Base-by-base conservation (phyloP, 164 flowering plant species). In the Sedum album region DNA sequence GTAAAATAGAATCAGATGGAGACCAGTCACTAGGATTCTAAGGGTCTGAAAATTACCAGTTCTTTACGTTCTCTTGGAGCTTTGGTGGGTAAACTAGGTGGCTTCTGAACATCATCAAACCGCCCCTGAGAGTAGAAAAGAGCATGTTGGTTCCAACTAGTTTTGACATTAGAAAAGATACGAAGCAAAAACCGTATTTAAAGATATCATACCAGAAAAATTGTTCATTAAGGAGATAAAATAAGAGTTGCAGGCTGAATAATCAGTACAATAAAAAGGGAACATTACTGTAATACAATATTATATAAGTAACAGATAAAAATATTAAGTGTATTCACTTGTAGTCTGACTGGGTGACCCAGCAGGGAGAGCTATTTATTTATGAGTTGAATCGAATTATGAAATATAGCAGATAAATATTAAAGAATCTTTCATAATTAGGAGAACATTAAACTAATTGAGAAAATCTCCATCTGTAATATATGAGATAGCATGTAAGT, bases 41-140 rank as follows among this genome's bases (percentile, higher is more conserved):
- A 17, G 0, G 25, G 36, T 15, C 10, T 25, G 23, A 39, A 33
- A 28, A 72, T 69, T 77, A 94, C 99, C 90, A 95, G 57, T 73
- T 95, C 96, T 75, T 83, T 84, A 0, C 61, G 25, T 78, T 85
- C 89, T 82, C 74, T 85, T 49, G 93, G 95, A 60, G 88, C 88
- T 72, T 80, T 82, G 39, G 87, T 69, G 8, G 84, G 80, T 70
- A 86, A 70, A 31, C 69, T 73, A 48, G 92, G 83, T 60, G 81
- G 77, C 73, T 73, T 88, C 72, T 85, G 84, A 70, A 84, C 88
- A 83, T 86, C 94, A 77, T 92, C 88, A 79, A 86, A 95, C 67
- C 71, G 83, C 11, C 86, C 94, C 96, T 94, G 33, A 78, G 73
- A 75, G 61, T 55, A 25, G 25, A 4, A 26, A 25, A 9, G 18